Evolutionary conservation across 2,329 filamentous ascomycete species (phyloP), one percentile per base, ranked within the genome.

Genomic region (Pyrenophora teres): DNA sequence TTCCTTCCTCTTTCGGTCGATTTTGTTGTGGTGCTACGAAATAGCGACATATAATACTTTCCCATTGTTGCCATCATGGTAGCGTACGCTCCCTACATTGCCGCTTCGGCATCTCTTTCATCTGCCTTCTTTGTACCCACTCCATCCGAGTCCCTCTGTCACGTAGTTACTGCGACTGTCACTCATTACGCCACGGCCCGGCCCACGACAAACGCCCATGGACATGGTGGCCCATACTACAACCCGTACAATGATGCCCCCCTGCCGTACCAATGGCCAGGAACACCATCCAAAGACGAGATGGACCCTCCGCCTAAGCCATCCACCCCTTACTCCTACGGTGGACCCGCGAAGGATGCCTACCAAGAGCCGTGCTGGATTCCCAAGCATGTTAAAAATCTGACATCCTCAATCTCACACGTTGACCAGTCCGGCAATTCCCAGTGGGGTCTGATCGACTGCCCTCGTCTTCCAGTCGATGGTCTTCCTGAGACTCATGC

Each of bases 161-260:
- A 56, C 32, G 36, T 56, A 9, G 51, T 50, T 8, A 62, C 56
- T 10, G 56, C 53, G 6, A 61, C 55, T 9, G 52, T 59, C 25
- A 63, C 53, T 12, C 35, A 59, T 32, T 59, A 64, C 21, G 54
- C 60, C 12, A 58, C 61, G 16, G 57, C 57, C 3, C 44, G 54
- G 19, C 54, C 63, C 3, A 64, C 57, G 6, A 55, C 47, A 9
- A 62, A 62, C 19, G 15, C 54, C 30, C 58, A 65, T 27, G 66
- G 60, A n/a, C 67, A 69, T 19, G 67, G 67, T 18, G 68, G 68
- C 8, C 65, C 62, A 1, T 68, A 69, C 33, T 57, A 65, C 39
- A 71, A 71, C 33, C 63, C 67, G 4, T 69, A 70, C 50, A 67
- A 71, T 40, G 60, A 62, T 36, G 33, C 60, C 13, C 60, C 63